Base-by-base conservation (phyloP, 2,329 filamentous ascomycete species). In the Ophiocordyceps sinensis region DNA sequence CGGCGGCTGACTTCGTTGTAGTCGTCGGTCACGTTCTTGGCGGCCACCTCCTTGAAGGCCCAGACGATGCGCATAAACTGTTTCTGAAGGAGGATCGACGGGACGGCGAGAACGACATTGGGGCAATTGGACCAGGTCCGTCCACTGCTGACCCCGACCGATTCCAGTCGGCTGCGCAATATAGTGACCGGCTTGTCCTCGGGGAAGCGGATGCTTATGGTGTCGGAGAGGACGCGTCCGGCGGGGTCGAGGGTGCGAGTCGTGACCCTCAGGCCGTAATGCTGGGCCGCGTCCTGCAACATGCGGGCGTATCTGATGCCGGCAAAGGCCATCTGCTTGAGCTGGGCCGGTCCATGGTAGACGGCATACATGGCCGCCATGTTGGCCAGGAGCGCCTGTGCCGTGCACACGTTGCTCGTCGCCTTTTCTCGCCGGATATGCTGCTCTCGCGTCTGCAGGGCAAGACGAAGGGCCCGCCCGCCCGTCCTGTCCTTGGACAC, bases 391-490 rank as follows among this genome's bases (percentile, higher is more conserved):
- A 96, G 67, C 9, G 89, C 89, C 63, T 96, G 89, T 1, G 89
- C 88, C 2, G 89, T 96, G 67, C 89, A 96, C 44, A 95, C 88
- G 57, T 96, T 96, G 68, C 87, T 94, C 2, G 89, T 96, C 1
- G 89, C 89, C 72, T 95, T 95, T 60, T 96, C 89, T 54, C 89
- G 77, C 49, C 89, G 77, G 58, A 96, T 95, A 60, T 96, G 89
- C 66, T 96, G 89, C 65, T 96, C 89, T 52, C 89, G 74, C 10
- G 89, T 95, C 64, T 96, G 89, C 40, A 95, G 67, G 15, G 89
- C 84, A 55, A 95, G 65, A 52, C 89, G 75, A 49, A 93, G 79
- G 5, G 88, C 89, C 12, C 74, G 79, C 47, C 84, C 77, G 8
- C 89, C 89, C 5, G 87, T 70, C 41, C 89, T 75, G 57, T 96